Evolutionary conservation across 495 filamentous ascomycete species (phyloP).

Genomic region (Daldinia loculata): DNA sequence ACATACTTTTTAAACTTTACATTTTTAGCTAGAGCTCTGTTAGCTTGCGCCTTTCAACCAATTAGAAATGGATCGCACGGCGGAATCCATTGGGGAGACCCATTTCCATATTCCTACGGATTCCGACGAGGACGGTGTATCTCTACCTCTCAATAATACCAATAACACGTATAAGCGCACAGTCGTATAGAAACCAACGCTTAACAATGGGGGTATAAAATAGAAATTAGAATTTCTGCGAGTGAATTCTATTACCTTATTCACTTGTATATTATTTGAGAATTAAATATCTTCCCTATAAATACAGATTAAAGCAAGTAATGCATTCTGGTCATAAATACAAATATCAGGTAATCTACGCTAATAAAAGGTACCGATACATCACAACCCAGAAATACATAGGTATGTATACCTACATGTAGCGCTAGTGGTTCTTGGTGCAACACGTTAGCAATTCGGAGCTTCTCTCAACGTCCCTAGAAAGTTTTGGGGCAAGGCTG

Average conservation of each 20-base stretch:
- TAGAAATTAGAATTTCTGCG: not conserved
- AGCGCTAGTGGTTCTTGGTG: slow-evolving; percentile 1
- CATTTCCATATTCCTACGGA: slow-evolving; percentile 39
- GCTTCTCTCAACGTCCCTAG: slow-evolving; percentile 41
- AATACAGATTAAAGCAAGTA: too few species aligned
- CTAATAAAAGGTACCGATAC: not conserved
- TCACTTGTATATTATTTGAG: not conserved
- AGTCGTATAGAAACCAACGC: not conserved
- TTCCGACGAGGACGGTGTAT: slow-evolving; percentile 21
- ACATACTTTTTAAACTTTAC: not conserved
- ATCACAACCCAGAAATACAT: not conserved
- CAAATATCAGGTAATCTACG: not conserved
- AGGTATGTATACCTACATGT: not conserved
- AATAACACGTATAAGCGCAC: not conserved
- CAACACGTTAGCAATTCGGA: slow-evolving; percentile 21
- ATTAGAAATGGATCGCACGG: slow-evolving; percentile 44
- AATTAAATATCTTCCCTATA: not conserved
- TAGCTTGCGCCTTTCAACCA: slow-evolving; percentile 30
- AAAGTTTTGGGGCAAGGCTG: slow-evolving; percentile 37
- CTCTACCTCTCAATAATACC: not conserved
- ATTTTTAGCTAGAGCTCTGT: not conserved
- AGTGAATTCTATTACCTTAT: not conserved
- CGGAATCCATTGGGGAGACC: slow-evolving; percentile 46
- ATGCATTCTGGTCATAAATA: not conserved
- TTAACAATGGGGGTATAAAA: not conserved